These are phyloP conservation scores for Penicillium roqueforti DNA, from an alignment of 495 filamentous ascomycete genomes.

Conservation along the genomic window DNA sequence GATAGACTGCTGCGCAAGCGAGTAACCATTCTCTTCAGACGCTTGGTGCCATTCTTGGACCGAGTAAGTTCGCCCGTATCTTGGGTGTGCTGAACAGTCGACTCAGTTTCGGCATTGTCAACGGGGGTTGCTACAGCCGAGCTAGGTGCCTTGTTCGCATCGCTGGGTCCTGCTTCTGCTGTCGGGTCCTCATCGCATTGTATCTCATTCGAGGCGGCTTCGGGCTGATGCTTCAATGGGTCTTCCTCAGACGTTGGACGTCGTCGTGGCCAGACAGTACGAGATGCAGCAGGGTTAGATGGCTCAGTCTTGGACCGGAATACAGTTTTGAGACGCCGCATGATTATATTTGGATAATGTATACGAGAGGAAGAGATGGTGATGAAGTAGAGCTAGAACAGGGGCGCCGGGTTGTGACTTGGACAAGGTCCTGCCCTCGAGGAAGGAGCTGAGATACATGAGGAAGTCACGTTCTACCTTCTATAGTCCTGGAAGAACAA, in stretches of 20 bases:
- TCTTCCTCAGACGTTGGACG: background rate
- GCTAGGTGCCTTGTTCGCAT: background rate
- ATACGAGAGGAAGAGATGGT: slow-evolving; percentile 1
- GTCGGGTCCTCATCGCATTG: background rate
- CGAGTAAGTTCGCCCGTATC: background rate
- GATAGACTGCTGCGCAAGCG: slow-evolving; percentile 12
- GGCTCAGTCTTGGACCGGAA: slow-evolving; percentile 10
- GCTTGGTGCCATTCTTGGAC: slow-evolving; percentile 11
- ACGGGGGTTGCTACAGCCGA: background rate
- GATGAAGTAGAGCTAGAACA: slow-evolving; percentile 3
- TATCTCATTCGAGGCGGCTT: background rate
- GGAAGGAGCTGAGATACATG: background rate
- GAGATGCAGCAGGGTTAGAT: background rate
- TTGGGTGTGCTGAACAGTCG: background rate
- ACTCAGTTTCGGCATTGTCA: background rate
- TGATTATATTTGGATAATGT: slow-evolving; percentile 4
- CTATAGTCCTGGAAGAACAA: background rate
- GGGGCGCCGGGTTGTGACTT: background rate
- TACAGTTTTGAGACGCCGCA: slow-evolving; percentile 16
- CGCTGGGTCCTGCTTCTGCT: background rate
- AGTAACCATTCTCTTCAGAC: slow-evolving; percentile 12
- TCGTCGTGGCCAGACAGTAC: slow-evolving; percentile 4
- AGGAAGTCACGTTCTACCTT: background rate
- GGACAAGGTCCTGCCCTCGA: background rate
- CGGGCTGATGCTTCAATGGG: slow-evolving; percentile 1